Evolutionary conservation across 1,139 yeast species (phyloP).

Genomic region (Yamadazyma songkhlaensis): DNA sequence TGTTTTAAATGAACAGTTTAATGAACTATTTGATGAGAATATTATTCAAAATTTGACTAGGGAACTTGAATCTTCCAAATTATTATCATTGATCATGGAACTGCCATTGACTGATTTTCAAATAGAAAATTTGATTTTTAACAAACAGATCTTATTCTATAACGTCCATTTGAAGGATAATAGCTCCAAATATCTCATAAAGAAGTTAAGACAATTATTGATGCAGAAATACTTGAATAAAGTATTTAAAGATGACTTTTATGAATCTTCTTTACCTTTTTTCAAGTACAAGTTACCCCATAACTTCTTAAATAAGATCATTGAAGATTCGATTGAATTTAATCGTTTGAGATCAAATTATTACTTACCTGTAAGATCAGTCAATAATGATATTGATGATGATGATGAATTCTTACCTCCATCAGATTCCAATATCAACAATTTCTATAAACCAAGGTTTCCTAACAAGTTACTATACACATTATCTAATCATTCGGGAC

Average conservation of each 20-base stretch:
- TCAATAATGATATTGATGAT: conserved; percentile 1
- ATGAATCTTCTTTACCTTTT: conserved; percentile 13
- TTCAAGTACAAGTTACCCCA: conserved; percentile 18
- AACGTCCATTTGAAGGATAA: conserved; percentile 6
- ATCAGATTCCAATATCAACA: conserved; percentile 12
- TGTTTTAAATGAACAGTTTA: conserved; percentile 4
- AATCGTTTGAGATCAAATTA: conserved; percentile 28
- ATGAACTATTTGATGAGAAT: conserved; percentile 9
- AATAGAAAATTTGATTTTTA: conserved; percentile 12
- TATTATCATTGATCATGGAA: conserved; percentile 19
- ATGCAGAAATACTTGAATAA: conserved; percentile 9
- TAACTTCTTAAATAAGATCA: conserved; percentile 25
- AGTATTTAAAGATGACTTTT: conserved; percentile 13
- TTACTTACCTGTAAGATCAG: conserved; percentile 32
- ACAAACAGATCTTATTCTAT: conserved; percentile 9
- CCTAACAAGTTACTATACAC: conserved; percentile 42
- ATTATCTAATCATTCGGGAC: conserved; percentile 59
- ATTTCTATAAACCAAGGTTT: conserved; percentile 31
- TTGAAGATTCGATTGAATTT: conserved; percentile 28
- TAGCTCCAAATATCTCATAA: conserved; percentile 9
- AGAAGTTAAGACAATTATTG: conserved; percentile 11
- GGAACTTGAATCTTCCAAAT: conserved; percentile 27
- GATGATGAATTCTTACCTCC: conserved; percentile 14
- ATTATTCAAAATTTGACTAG: conserved; percentile 17
- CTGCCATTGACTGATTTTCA: conserved; percentile 16